These are phyloP conservation scores for Aspergillus aculeatinus DNA, from an alignment of 2,329 filamentous ascomycete genomes.

Conservation along the genomic window DNA sequence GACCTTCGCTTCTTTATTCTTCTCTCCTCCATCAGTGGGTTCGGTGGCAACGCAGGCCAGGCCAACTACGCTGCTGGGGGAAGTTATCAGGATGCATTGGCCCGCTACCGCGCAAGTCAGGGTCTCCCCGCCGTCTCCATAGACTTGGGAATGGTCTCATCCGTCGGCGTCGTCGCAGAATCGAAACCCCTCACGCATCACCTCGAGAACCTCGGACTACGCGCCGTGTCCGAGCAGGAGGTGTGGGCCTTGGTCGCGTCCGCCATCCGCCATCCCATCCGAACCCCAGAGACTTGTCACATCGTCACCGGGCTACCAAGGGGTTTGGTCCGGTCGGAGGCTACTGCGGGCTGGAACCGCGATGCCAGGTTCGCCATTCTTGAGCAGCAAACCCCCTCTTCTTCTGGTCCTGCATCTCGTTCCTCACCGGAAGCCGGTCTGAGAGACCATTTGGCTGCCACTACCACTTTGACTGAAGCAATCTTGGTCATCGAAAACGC, in stretches of 20 bases:
- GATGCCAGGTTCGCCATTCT: not conserved
- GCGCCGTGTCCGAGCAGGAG: not conserved
- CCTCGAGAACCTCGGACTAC: not conserved
- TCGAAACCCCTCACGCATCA: not conserved
- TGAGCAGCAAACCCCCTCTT: not conserved
- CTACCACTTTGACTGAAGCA: not conserved
- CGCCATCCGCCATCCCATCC: not conserved
- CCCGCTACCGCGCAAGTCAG: conserved; percentile 25
- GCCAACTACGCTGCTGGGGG: conserved; percentile 35
- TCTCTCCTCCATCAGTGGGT: conserved; percentile 52
- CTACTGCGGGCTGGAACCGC: not conserved
- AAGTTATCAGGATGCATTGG: conserved; percentile 36
- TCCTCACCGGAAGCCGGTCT: not conserved
- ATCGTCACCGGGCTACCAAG: not conserved
- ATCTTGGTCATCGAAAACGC: not conserved
- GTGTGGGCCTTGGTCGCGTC: not conserved
- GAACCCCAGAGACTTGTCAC: not conserved
- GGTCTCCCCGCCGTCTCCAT: conserved; percentile 19
- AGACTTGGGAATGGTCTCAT: not conserved
- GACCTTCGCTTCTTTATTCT: conserved; percentile 63
- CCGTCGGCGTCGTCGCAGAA: not conserved
- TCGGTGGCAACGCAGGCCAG: conserved; percentile 28
- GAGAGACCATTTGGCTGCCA: not conserved
- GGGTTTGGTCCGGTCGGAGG: not conserved
- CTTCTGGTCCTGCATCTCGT: not conserved